Conservation (phyloP, 2,329 filamentous ascomycete species). For the Sporothrix curviconia region DNA sequence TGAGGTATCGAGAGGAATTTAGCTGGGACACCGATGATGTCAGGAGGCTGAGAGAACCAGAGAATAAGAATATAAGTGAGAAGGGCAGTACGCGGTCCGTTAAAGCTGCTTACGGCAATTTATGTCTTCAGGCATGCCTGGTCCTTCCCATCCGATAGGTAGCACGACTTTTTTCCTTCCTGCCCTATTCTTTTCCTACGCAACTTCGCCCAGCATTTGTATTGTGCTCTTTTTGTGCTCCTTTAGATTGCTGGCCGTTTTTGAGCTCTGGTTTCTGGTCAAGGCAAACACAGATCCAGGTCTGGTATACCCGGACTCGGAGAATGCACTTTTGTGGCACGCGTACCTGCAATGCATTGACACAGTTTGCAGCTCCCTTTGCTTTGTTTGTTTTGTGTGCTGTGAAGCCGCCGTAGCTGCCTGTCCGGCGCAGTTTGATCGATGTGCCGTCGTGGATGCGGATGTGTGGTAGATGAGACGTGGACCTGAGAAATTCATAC, state of each 20-base stretch:
- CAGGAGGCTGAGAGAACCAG: slow-evolving; percentile 2
- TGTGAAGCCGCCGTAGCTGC: neutral
- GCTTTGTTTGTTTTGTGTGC: neutral
- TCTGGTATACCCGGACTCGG: neutral
- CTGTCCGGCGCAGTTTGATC: neutral
- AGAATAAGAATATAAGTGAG: neutral
- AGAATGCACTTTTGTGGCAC: neutral
- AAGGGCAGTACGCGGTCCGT: neutral
- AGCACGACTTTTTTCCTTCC: no score
- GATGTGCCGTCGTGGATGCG: neutral
- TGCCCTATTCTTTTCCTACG: no score
- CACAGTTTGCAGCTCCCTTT: neutral
- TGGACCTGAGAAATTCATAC: neutral
- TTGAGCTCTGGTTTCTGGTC: neutral
- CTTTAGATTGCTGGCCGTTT: neutral
- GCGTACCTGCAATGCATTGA: neutral
- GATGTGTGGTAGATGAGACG: neutral
- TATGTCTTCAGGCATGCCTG: neutral
- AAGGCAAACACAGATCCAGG: neutral
- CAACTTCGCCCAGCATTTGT: no score
- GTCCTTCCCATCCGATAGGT: neutral
- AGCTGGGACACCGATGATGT: slow-evolving; percentile 5
- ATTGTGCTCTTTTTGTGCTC: no score
- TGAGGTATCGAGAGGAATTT: no score
- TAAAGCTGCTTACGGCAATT: neutral